Evolutionary conservation across 108 stramenopile species (phyloP), one percentile per base, ranked within the genome.

Genomic region (Epithemia pelagica): DNA sequence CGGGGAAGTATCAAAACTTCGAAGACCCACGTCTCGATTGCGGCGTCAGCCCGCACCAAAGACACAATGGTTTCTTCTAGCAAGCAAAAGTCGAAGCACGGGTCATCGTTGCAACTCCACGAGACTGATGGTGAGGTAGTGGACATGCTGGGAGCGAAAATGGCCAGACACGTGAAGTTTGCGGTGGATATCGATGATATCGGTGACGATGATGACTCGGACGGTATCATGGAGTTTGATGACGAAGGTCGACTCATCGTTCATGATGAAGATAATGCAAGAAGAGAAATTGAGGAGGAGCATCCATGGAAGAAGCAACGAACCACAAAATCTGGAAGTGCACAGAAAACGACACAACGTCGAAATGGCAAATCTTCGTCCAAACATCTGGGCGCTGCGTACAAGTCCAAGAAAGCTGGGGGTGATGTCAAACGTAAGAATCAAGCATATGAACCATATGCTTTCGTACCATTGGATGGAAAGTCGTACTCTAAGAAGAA

Each of bases 341-440:
- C 72, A 54, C 74, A 81, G 69, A 56, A 65, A 61, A 52, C 74
- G 51, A 54, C 61, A 33, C 54, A 33, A 70, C 63, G 32, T 73
- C 73, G 59, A 71, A 67, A 22, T 54, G 72, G n/a, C 63, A 72
- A 55, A 64, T 70, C 32, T 64, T 8, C 60, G 53, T 58, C 32
- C 59, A 37, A 54, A 25, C 59, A 26, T 33, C 82, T 92, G 3
- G 96, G 96, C 25, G 71, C 85, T 29, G 78, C 82, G 15, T 97
- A 92, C 78, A 91, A 90, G 62, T 74, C 82, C 1, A 92, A 84
- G 78, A 95, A 93, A 72, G 89, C 94, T 32, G 96, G 96, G 15
- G 96, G 96, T 23, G 96, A 97, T 77, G 89, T 89, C 27, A 89
- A 71, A 73, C 87, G 85, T 61, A 92, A 95, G 80, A 92, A 87